Evolutionary conservation across 306 rosid species (phyloP), one percentile per base, ranked within the genome.

Genomic region (Astragalus membranaceus): DNA sequence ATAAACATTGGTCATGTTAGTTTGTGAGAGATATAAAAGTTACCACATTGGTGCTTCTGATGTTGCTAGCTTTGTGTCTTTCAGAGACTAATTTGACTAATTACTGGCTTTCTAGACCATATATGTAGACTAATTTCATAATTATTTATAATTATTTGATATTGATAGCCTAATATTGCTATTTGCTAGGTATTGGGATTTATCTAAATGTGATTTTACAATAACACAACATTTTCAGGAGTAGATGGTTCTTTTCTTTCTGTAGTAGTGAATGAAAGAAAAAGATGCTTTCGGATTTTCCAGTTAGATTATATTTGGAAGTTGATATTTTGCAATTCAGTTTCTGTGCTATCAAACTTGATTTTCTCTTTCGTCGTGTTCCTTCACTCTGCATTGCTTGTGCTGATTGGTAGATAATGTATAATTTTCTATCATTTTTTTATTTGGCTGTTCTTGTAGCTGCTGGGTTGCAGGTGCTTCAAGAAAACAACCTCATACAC

Each of bases 401-500:
- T 73, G 37, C 62, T 39, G 10, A 61, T 60, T 61, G 53, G 53
- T 48, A 42, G 58, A 54, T 30, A 29, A 14, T 64, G 55, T 54
- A 30, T 60, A 12, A 50, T 70, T 46, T 60, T 59, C 41, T 13
- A 29, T 59, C n/a, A 8, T 61, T 76, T 56, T 56, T 73, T 61
- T 57, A 69, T 76, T 56, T 69, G 72, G 64, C 16, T 72, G 77
- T 70, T 65, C 57, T 70, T 82, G 77, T 87, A 95, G 97, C 95
- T 50, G 72, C 82, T 11, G 99, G 99, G 59, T 74, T 91, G 86
- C 87, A 83, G 78, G 88, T 89, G 44, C 99, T 91, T 79, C 97
- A 95, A 76, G 95, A 87, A 73, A 86, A 89, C 67, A 85, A 89
- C 69, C 96, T 95, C 75, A 95, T 95, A 77, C 99, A 95, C 74